phyloP scores from a whole-genome alignment of 129 eudicot genomes.

The Tagetes erecta region DNA sequence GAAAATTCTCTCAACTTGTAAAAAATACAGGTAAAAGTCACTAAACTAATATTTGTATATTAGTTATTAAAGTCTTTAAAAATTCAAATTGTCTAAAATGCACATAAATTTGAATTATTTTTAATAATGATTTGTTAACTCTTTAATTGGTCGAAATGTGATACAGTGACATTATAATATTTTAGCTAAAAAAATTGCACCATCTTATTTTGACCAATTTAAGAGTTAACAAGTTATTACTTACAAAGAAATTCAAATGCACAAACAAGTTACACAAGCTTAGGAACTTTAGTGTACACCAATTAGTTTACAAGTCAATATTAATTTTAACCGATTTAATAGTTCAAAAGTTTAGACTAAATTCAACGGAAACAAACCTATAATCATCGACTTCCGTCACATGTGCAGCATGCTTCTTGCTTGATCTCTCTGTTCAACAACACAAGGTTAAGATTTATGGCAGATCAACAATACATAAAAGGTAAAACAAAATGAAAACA shows the following conservation, averaged over 20 bases:
- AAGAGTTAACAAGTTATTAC: background rate
- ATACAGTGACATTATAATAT: background rate
- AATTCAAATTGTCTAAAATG: too few relatives aligned
- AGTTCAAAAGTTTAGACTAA: background rate
- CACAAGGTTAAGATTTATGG: background rate
- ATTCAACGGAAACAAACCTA: slow-evolving; percentile 46
- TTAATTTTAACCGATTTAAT: too few relatives aligned
- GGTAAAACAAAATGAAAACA: slow-evolving; percentile 12
- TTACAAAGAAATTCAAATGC: background rate
- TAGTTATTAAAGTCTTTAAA: too few relatives aligned
- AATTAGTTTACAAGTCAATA: too few relatives aligned
- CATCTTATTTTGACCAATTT: background rate
- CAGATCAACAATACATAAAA: slow-evolving; percentile 20
- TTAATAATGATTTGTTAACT: background rate
- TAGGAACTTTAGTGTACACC: background rate
- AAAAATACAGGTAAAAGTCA: too few relatives aligned
- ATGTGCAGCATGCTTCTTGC: slow-evolving; percentile 51
- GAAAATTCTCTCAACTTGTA: background rate
- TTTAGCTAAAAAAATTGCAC: background rate
- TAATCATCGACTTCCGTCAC: slow-evolving; percentile 72
- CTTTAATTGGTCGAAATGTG: background rate
- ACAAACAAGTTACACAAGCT: background rate
- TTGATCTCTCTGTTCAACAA: slow-evolving; percentile 52
- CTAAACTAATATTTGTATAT: too few relatives aligned
- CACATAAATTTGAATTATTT: too few relatives aligned